Percentiles rank a stretch among this genome's conserved stretches.
These are phyloP conservation scores for Senecio squalidus DNA, from an alignment of 140 eudicot species.

Conservation along the genomic window DNA sequence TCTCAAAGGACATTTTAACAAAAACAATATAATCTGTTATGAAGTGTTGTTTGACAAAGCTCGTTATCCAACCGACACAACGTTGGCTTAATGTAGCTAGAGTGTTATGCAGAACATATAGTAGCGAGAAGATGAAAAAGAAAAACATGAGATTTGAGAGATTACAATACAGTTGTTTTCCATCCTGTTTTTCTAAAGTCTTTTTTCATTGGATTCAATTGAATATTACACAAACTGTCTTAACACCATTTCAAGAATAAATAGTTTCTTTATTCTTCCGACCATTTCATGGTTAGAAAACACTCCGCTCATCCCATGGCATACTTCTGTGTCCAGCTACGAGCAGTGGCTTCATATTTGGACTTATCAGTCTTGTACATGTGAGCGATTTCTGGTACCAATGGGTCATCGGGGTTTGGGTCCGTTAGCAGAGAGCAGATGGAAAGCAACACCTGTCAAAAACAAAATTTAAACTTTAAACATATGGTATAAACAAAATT, in stretches of 20 bases:
- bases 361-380: conserved; percentile 71
- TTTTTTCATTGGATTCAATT: conserved; percentile 11
- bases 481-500: not conserved
- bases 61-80: not conserved
- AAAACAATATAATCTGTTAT: too few species aligned
- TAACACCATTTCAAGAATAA: conserved; percentile 21
- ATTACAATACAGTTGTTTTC: not conserved
- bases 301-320: conserved; percentile 52
- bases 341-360: conserved; percentile 72
- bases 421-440: conserved; percentile 68
- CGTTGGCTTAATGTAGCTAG: too few species aligned
- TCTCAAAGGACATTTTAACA: too few species aligned
- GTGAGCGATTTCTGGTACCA: conserved; percentile 80
- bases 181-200: not conserved
- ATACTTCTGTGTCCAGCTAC: conserved; percentile 85
- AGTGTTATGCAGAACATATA: too few species aligned
- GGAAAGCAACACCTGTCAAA: conserved; percentile 50
- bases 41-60: too few species aligned
- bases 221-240: conserved; percentile 37
- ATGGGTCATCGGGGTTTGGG: conserved; percentile 76
- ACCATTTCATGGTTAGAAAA: conserved; percentile 3
- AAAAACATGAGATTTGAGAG: not conserved
- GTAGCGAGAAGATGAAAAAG: too few species aligned
- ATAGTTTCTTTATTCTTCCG: conserved; percentile 31
- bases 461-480: not conserved